Percentiles rank a stretch among this genome's conserved stretches.
phyloP scores from a whole-genome alignment of 1,139 yeast genomes.

The Hemisphaericaspora subhashii region DNA sequence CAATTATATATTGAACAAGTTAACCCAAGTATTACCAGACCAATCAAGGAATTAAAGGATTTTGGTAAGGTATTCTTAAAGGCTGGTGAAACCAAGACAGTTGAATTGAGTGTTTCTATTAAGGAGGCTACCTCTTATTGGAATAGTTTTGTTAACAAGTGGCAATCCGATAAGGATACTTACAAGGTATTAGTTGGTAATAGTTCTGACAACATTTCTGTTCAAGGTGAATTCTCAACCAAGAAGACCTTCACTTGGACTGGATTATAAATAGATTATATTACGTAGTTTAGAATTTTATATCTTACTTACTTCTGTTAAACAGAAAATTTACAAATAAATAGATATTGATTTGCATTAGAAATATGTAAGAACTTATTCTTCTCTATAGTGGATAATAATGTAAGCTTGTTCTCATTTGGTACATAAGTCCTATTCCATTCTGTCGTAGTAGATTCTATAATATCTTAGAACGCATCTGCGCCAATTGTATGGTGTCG shows the following conservation, averaged over 20 bases:
- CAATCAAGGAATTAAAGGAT: constrained; percentile 57
- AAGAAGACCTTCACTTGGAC: constrained; percentile 24
- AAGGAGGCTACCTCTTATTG: constrained; percentile 57
- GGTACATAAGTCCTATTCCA: no score
- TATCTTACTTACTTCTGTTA: no score
- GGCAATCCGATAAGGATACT: constrained; percentile 52
- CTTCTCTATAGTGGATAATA: no score
- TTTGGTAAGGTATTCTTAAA: constrained; percentile 48
- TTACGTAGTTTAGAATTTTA: neutral
- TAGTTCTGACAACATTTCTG: constrained; percentile 25
- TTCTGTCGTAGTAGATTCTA: no score
- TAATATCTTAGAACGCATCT: no score
- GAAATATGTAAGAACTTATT: no score
- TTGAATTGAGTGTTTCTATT: constrained; percentile 32
- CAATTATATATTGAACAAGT: constrained; percentile 46
- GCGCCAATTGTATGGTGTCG: no score
- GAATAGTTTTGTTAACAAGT: constrained; percentile 47
- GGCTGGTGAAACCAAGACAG: constrained; percentile 41
- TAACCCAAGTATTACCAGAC: constrained; percentile 45
- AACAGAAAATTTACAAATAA: no score
- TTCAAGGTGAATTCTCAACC: constrained; percentile 36
- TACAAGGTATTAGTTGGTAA: constrained; percentile 51
- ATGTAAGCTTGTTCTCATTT: no score
- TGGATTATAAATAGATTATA: constrained; percentile 15
- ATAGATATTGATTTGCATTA: no score